These are phyloP conservation scores for Biscutella laevigata DNA, from an alignment of 441 rosid genomes.

Conservation along the genomic window DNA sequence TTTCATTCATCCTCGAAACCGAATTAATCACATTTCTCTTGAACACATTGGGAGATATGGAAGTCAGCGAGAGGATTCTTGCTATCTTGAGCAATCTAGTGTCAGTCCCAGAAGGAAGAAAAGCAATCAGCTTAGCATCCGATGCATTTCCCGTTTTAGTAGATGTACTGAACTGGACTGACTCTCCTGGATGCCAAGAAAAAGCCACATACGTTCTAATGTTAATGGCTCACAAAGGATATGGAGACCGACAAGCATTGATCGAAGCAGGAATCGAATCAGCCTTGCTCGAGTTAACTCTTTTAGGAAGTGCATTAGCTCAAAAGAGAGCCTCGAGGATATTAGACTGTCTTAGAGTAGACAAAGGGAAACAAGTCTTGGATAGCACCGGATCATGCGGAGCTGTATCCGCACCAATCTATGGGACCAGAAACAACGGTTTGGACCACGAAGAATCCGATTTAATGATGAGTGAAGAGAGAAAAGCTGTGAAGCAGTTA, in stretches of 20 bases:
- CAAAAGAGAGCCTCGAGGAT: slow-evolving; percentile 96
- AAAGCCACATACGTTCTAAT: slow-evolving; percentile 71
- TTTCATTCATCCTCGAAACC: slow-evolving; percentile 52
- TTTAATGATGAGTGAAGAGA: slow-evolving; percentile 91
- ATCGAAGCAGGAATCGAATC: slow-evolving; percentile 82
- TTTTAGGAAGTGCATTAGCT: slow-evolving; percentile 79
- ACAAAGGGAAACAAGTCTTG: slow-evolving; percentile 84
- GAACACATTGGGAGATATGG: slow-evolving; percentile 75
- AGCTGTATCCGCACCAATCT: slow-evolving; percentile 82
- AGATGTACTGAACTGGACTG: slow-evolving; percentile 85
- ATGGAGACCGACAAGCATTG: slow-evolving; percentile 83
- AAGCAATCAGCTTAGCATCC: slow-evolving; percentile 41
- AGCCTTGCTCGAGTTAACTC: slow-evolving; percentile 75
- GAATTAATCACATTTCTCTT: slow-evolving; percentile 49
- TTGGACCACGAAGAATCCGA: slow-evolving; percentile 51
- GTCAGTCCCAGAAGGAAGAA: slow-evolving; percentile 75
- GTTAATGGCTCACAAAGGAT: slow-evolving; percentile 90
- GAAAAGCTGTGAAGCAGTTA: slow-evolving; percentile 84
- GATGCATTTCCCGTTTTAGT: slow-evolving; percentile 71
- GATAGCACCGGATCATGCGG: slow-evolving; percentile 47
- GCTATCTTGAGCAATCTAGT: slow-evolving; percentile 72
- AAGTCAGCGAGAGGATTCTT: slow-evolving; percentile 72
- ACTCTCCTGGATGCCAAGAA: slow-evolving; percentile 91
- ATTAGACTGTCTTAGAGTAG: slow-evolving; percentile 63
- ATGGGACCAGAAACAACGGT: slow-evolving; percentile 38